Base-by-base conservation (phyloP, 2,329 filamentous ascomycete genomes). In the Bimuria novae-zelandiae region DNA sequence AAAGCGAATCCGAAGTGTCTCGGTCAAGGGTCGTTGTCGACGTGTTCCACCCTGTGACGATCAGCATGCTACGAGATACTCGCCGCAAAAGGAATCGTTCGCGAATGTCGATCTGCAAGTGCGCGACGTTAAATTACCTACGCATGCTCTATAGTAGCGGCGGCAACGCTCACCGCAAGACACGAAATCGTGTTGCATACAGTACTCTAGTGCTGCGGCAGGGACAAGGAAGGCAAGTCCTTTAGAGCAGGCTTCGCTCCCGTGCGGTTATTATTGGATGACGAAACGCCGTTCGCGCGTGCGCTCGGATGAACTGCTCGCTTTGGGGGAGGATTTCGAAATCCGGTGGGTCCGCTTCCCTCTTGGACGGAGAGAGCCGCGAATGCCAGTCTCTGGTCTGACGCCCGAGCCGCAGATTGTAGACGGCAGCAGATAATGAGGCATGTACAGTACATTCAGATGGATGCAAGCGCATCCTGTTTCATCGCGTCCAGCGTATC, bases 141-240 rank as follows among this genome's bases (percentile, higher is more conserved):
- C 17, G 25, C 4, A 19, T 8, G 17, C 37, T 35, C 22, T 10
- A 36, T n/a, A n/a, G n/a, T n/a, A n/a, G n/a, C n/a, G n/a, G n/a
- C n/a, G n/a, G n/a, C n/a, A 42, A 16, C 35, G 42, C 46, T 54
- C 47, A 51, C 52, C 47, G 52, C 52, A 54, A 44, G 41, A 55
- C 19, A 36, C 29, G 8, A n/a, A n/a, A n/a, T n/a, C n/a, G n/a
- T n/a, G n/a, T n/a, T n/a, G n/a, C n/a, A n/a, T n/a, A 33, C 22
- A 48, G 44, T 37, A 43, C n/a, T n/a, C n/a, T 49, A 37, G 27
- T 49, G n/a, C 17, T 48, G 42, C 23, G 3, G 37, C n/a, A 43
- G 36, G 36, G 43, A 29, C 49, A 39, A 36, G 40, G 19, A 32
- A 30, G 49, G 44, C 33, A 29, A 21, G 44, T 43, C 25, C 16